Percentiles rank a stretch among this genome's conserved stretches.
phyloP scores from a whole-genome alignment of 2,329 filamentous ascomycete genomes.

The Xylariomycetidae sp. region DNA sequence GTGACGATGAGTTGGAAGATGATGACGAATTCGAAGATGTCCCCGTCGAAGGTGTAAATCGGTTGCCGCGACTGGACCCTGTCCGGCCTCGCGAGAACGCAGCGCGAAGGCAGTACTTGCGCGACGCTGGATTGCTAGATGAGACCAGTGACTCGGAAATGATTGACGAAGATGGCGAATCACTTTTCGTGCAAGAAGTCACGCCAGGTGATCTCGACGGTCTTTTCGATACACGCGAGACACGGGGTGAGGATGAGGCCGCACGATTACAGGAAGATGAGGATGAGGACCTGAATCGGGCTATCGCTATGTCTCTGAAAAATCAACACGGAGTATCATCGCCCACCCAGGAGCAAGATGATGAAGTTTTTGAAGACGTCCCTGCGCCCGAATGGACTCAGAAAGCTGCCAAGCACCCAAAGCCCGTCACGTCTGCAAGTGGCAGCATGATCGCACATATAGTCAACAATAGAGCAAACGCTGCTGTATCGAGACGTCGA shows the following conservation, averaged over 20 bases:
- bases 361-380: conserved; percentile 45
- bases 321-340: conserved; percentile 45
- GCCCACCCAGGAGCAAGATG: conserved; percentile 23
- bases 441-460: conserved; percentile 68
- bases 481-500: conserved; percentile 46
- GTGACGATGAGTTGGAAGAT: conserved; percentile 56
- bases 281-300: conserved; percentile 65
- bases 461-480: conserved; percentile 68
- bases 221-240: conserved; percentile 16
- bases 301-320: conserved; percentile 80
- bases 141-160: conserved; percentile 6
- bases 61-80: conserved; percentile 62
- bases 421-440: conserved; percentile 45
- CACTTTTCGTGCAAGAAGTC: conserved; percentile 48
- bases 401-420: conserved; percentile 45
- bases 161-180: conserved; percentile 44
- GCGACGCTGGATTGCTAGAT: conserved; percentile 11
- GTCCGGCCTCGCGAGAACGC: conserved; percentile 2
- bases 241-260: conserved; percentile 15
- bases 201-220: conserved; percentile 11
- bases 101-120: conserved; percentile 23
- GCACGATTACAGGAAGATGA: conserved; percentile 37
- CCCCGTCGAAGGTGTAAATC: conserved; percentile 83
- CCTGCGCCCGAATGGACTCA: conserved; percentile 53
- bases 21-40: conserved; percentile 88